Evolutionary conservation across 2,329 filamentous ascomycete genomes (phyloP), one percentile per base, ranked within the genome.

Genomic region (Elsinoe fawcettii): DNA sequence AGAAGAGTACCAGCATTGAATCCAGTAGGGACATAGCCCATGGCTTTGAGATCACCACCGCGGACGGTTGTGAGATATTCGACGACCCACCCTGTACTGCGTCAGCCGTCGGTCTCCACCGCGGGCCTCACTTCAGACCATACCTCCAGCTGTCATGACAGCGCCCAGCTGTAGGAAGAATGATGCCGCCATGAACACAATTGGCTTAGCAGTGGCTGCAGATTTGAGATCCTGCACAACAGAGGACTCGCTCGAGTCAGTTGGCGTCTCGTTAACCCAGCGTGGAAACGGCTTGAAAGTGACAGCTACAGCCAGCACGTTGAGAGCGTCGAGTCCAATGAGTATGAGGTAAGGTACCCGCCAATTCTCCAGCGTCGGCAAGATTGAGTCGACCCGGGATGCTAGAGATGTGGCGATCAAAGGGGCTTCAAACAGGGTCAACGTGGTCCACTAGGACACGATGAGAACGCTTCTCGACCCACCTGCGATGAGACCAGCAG

Each of bases 111-210:
- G 34, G 4, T 37, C 34, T 37, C n/a, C n/a, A n/a, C n/a, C n/a
- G n/a, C n/a, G n/a, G 9, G 9, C 14, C 34, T 37, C 9, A 3
- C 9, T 37, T 12, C 11, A 12, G 9, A 5, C 34, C 34, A 12
- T 22, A 44, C 16, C 44, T 67, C 74, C 74, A 9, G 80, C 77
- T 0, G 82, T 85, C 1, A 83, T 75, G 1, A 65, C 66, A 0
- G 75, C 77, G 0, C 83, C 83, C 0, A 86, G 71, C 54, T 80
- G 79, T 66, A 85, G 84, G 69, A 85, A 85, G 69, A 81, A 86
- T 66, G 83, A 85, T 1, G 83, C 56, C 51, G 81, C 81, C 2
- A 86, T 64, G 0, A 83, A 65, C 79, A 82, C 85, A 2, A 86
- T 70, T 2, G 73, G 73, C 14, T 71, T 76, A 1, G 67, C 73